phyloP scores from a whole-genome alignment of 257 asterid genomes.

The Solanum infundibuliforme region DNA sequence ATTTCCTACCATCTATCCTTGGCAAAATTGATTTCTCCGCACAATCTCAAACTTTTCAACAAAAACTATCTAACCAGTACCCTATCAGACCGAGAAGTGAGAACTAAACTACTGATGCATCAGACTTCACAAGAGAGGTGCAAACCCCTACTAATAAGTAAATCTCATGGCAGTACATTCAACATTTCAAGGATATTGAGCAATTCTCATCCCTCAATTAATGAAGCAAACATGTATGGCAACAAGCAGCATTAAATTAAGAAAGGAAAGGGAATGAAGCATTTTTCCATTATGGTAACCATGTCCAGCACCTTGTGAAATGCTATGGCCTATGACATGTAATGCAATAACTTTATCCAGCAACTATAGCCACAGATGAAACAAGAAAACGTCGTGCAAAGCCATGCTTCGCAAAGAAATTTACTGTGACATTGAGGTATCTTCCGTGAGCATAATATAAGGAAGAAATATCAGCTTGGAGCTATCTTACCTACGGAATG shows the following conservation, averaged over 20 bases:
- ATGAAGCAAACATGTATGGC: neutral
- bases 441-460: neutral
- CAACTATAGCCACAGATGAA: neutral
- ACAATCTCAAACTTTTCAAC: neutral
- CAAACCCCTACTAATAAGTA: neutral
- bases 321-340: neutral
- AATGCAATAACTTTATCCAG: neutral
- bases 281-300: neutral
- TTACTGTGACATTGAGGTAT: neutral
- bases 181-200: neutral
- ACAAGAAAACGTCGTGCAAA: neutral
- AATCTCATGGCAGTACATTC: neutral
- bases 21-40: neutral
- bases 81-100: neutral
- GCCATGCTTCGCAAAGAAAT: neutral
- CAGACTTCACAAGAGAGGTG: neutral
- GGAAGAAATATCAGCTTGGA: neutral
- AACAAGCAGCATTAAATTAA: neutral
- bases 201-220: neutral
- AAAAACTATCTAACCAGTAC: neutral
- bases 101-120: neutral
- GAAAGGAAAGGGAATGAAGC: neutral
- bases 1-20: neutral
- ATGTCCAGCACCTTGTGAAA: neutral
- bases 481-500: constrained; percentile 62